Evolutionary conservation across 805 yeast species (phyloP).

Genomic region (Yamadazyma sp.): DNA sequence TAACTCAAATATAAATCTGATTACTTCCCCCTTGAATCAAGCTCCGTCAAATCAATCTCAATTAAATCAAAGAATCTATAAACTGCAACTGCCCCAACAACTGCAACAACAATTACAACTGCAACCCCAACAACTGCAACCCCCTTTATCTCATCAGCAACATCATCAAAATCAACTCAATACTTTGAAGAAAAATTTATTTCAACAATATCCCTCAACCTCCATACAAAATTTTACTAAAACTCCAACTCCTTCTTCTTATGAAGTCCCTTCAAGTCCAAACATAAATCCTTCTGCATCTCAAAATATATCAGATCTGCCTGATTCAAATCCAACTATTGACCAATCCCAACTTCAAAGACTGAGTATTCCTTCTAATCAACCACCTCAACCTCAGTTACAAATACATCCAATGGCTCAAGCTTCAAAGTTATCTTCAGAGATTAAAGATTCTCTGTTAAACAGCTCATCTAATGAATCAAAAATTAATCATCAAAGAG

Average conservation of each 20-base stretch:
- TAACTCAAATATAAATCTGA: not conserved
- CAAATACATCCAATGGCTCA: not conserved
- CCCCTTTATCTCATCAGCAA: slow-evolving; percentile 5
- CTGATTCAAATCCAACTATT: slow-evolving; percentile 32
- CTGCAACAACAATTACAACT: slow-evolving; percentile 13
- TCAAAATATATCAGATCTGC: slow-evolving; percentile 38
- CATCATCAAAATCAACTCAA: slow-evolving; percentile 2
- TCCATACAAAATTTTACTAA: slow-evolving; percentile 17
- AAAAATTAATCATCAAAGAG: slow-evolving; percentile 15
- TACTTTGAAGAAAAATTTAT: slow-evolving; percentile 15
- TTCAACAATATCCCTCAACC: slow-evolving; percentile 12
- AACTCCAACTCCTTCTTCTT: slow-evolving; percentile 41
- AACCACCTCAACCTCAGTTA: slow-evolving; percentile 4
- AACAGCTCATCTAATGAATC: not conserved
- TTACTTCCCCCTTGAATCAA: not conserved
- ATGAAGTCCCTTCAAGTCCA: slow-evolving; percentile 42
- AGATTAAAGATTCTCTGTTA: not conserved
- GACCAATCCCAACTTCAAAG: slow-evolving; percentile 15
- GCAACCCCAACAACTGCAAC: slow-evolving; percentile 17
- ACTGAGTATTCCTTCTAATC: slow-evolving; percentile 2
- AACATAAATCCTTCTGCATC: slow-evolving; percentile 24
- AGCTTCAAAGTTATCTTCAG: slow-evolving; percentile 2
- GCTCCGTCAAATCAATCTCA: not conserved
- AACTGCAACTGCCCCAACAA: slow-evolving; percentile 3
- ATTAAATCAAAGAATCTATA: not conserved